phyloP scores from a whole-genome alignment of 2,329 filamentous ascomycete genomes.

The Herpotrichia juniperi region DNA sequence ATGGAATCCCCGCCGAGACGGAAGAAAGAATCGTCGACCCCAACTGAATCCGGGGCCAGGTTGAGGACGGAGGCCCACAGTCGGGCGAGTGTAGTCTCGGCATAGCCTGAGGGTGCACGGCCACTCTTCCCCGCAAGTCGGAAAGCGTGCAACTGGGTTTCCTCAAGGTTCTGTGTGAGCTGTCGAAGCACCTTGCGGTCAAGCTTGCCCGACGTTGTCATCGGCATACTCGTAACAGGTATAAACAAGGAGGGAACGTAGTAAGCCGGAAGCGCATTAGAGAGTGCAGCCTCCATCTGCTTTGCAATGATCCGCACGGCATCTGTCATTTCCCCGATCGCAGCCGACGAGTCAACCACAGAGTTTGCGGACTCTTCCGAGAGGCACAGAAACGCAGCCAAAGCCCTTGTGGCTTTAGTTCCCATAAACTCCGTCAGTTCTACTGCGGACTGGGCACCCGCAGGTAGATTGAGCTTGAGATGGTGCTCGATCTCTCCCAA shows the following conservation, averaged over 20 bases:
- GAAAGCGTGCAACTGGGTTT: constrained; percentile 28
- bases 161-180: constrained; percentile 41
- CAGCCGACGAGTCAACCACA: constrained; percentile 31
- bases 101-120: constrained; percentile 29
- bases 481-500: constrained; percentile 55
- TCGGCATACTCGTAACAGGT: constrained; percentile 48
- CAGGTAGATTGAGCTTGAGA: constrained; percentile 43
- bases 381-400: constrained; percentile 37
- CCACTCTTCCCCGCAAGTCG: constrained; percentile 38
- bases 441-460: constrained; percentile 49
- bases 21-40: constrained; percentile 54
- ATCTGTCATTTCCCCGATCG: constrained; percentile 28
- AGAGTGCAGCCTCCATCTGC: constrained; percentile 30
- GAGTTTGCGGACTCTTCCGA: constrained; percentile 10
- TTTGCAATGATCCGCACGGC: constrained; percentile 25
- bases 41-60: constrained; percentile 46
- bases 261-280: constrained; percentile 45
- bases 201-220: constrained; percentile 51
- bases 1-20: constrained; percentile 55
- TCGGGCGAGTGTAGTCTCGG: constrained; percentile 27
- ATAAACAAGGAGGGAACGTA: constrained; percentile 54
- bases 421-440: constrained; percentile 45
- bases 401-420: constrained; percentile 29
- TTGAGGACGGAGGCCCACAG: constrained; percentile 50
- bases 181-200: constrained; percentile 48